Percentiles rank a stretch among this genome's conserved stretches.
Evolutionary conservation across 352 stramenopile genomes (phyloP).

Genomic region (Aphanomyces euteiches): DNA sequence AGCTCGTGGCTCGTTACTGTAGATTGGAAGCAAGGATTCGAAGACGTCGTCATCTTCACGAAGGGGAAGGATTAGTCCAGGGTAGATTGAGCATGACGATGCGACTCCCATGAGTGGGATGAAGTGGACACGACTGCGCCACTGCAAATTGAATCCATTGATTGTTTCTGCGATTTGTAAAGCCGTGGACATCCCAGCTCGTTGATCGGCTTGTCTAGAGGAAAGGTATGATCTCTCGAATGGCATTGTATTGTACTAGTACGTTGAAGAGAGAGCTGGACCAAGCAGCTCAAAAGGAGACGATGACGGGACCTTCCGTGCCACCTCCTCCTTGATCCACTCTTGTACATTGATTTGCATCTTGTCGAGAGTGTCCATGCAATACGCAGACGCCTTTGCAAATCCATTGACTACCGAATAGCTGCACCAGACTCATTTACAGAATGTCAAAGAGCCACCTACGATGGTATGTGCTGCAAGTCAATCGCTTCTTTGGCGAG

Average conservation of each 20-base stretch:
- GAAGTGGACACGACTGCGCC: not conserved
- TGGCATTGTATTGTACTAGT: not conserved
- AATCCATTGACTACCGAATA: not conserved
- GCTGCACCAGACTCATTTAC: not conserved
- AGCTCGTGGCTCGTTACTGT: too few species aligned
- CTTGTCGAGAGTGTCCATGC: not conserved
- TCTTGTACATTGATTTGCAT: conserved; percentile 27
- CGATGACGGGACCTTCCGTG: too few species aligned
- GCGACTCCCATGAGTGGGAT: not conserved
- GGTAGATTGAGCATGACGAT: not conserved
- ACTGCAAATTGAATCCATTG: not conserved
- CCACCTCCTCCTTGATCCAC: conserved; percentile 10
- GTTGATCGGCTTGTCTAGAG: not conserved
- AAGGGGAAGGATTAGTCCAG: too few species aligned
- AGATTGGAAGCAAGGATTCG: too few species aligned
- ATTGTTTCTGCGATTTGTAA: not conserved
- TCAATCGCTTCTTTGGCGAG: too few species aligned
- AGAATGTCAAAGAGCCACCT: too few species aligned
- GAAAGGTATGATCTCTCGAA: not conserved
- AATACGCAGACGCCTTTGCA: not conserved
- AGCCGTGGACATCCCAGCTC: conserved; percentile 14
- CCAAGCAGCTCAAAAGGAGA: not conserved
- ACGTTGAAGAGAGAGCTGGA: not conserved
- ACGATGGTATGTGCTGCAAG: too few species aligned
- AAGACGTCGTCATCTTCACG: too few species aligned